A percentile compares a stretch with the other conserved stretches of the same genome.
Evolutionary conservation across 108 stramenopile genomes (phyloP).

Genomic region (Aurantiochytrium sp.): DNA sequence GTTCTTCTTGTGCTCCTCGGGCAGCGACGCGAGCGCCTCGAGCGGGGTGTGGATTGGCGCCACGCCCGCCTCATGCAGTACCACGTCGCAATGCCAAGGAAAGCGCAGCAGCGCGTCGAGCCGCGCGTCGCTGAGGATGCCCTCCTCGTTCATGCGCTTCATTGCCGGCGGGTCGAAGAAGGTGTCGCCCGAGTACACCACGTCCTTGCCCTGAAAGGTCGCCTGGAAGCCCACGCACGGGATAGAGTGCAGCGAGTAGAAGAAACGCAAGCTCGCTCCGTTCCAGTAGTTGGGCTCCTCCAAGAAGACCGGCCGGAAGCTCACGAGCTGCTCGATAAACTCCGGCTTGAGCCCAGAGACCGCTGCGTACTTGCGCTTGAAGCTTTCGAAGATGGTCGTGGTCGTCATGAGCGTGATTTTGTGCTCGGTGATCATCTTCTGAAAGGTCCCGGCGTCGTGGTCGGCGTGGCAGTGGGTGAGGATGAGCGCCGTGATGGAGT

Average conservation of each 20-base stretch:
- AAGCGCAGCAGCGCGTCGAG: conserved; percentile 44
- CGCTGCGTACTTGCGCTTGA: conserved; percentile 45
- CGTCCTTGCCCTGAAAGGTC: conserved; percentile 26
- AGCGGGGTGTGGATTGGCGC: conserved; percentile 46
- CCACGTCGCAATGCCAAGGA: conserved; percentile 47
- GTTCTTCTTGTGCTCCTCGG: conserved; percentile 36
- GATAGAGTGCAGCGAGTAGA: conserved; percentile 44
- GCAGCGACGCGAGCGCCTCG: conserved; percentile 16
- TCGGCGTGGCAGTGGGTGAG: conserved; percentile 46
- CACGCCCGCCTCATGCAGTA: conserved; percentile 43
- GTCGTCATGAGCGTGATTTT: conserved; percentile 39
- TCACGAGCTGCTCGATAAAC: conserved; percentile 19
- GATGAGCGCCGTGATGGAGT: conserved; percentile 34
- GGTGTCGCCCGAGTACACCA: conserved; percentile 43
- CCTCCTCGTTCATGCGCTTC: conserved; percentile 37
- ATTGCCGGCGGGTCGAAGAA: conserved; percentile 41
- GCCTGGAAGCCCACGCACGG: conserved; percentile 41
- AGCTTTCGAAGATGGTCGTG: conserved; percentile 38
- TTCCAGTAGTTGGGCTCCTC: conserved; percentile 33
- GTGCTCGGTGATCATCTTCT: conserved; percentile 36
- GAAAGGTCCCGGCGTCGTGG: conserved; percentile 44
- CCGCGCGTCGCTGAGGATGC: conserved; percentile 39
- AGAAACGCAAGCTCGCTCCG: conserved; percentile 37
- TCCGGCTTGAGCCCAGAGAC: conserved; percentile 27
- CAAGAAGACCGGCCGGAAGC: conserved; percentile 35